These are phyloP conservation scores for Verticillium albo-atrum DNA, from an alignment of 2,329 filamentous ascomycete genomes.

Conservation along the genomic window DNA sequence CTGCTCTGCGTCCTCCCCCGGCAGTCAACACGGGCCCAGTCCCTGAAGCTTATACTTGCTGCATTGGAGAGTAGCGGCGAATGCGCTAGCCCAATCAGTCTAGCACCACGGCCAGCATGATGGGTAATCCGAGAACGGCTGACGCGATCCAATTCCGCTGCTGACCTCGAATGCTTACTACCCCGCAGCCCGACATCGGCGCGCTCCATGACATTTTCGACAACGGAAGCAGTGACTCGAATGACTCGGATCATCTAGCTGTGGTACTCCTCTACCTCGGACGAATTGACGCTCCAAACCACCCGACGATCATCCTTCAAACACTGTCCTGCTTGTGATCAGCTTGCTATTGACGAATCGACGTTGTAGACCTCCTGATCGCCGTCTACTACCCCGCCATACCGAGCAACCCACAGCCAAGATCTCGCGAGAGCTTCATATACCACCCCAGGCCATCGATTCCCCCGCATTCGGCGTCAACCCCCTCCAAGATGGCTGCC, in stretches of 20 bases:
- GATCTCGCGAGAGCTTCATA: neutral
- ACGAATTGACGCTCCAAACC: neutral
- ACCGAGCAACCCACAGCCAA: neutral
- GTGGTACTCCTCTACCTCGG: neutral
- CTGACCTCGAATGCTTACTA: neutral
- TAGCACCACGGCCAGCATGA: too few species aligned
- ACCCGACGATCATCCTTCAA: neutral
- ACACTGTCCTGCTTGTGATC: neutral
- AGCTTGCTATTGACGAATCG: neutral
- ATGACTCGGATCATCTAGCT: neutral
- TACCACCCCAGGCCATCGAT: neutral
- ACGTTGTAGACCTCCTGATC: neutral
- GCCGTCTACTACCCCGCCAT: neutral
- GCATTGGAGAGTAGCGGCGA: too few species aligned
- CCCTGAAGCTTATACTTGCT: too few species aligned
- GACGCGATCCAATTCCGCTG: too few species aligned
- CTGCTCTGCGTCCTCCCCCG: too few species aligned
- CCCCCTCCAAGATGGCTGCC: slow-evolving; percentile 33
- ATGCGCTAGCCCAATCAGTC: too few species aligned
- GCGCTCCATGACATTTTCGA: neutral
- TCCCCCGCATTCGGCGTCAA: neutral
- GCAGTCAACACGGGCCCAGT: too few species aligned
- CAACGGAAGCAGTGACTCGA: neutral
- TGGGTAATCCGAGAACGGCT: too few species aligned
- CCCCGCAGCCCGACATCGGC: slow-evolving; percentile 1